Base-by-base conservation (phyloP, 1,139 yeast species). In the Magnusiomyces tetraspermus region DNA sequence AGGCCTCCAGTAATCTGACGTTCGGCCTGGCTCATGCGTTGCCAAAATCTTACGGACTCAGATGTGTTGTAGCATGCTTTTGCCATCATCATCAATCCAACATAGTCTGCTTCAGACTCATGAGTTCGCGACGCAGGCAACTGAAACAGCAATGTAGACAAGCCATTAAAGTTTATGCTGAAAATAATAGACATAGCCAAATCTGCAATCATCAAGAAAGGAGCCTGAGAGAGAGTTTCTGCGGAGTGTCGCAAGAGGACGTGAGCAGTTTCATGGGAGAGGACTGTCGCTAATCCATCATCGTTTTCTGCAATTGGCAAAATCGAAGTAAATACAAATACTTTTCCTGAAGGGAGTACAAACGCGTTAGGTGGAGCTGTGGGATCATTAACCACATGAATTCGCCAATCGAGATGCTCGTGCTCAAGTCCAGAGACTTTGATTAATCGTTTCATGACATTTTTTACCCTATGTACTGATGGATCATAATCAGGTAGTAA, bases 21-120 rank as follows among this genome's bases (percentile, higher is more conserved):
- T 64, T 87, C 96, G 62, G 73, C 79, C 23, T 69, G 65, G 42
- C 78, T 70, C 97, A 92, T 90, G 56, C 96, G 75, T 54, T 76
- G 68, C 99, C 99, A 92, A 56, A 92, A 76, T 13, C 70, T 71
- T 1, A 84, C 80, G 0, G 96, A 85, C 60, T 82, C 85, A 13
- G 70, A 68, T 3, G 96, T 88, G 59, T 89, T 71, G 67, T 76
- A 92, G 65, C 99, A 94, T 45, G 95, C 95, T 56, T 81, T 73
- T 1, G 96, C 81, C 95, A 92, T 85, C 59, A 90, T 75, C 79
- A 88, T 85, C 57, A 94, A 73, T 0, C 99, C 99, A 42, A 92
- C 90, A 61, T 83, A 83, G 66, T 92, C 98, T 0, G 98, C 98
- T 66, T 92, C 98, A 0, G 89, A 78, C 68, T 92, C 99, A 95